phyloP scores from a whole-genome alignment of 805 yeast species.

The Nakazawaea ernobii region DNA sequence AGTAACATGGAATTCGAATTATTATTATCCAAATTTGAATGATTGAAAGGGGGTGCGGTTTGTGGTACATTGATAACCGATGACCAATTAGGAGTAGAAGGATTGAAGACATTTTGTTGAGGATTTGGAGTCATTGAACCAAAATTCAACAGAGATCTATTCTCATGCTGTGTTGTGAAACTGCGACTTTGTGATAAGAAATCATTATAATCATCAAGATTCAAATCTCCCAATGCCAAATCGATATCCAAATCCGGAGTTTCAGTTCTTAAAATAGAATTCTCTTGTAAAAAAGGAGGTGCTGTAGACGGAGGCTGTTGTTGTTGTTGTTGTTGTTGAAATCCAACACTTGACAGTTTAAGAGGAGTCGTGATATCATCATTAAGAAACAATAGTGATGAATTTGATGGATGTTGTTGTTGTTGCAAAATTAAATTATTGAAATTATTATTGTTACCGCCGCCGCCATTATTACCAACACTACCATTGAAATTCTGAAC shows the following conservation, averaged over 20 bases:
- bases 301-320: conserved; percentile 5
- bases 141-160: conserved; percentile 5
- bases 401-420: not conserved
- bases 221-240: conserved; percentile 9
- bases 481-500: not conserved
- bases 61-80: conserved; percentile 6
- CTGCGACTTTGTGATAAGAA: not conserved
- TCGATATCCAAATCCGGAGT: conserved; percentile 12
- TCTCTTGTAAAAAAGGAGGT: not conserved
- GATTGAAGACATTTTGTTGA: not conserved
- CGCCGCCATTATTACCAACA: not conserved
- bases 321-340: not conserved
- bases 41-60: conserved; percentile 9
- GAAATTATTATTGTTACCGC: too few species aligned
- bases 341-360: not conserved
- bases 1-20: conserved; percentile 1
- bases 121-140: conserved; percentile 10
- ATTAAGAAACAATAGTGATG: not conserved
- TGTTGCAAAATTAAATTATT: not conserved
- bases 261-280: conserved; percentile 8
- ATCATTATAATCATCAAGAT: conserved; percentile 10
- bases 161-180: not conserved
- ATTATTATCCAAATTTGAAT: not conserved
- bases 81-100: conserved; percentile 11
- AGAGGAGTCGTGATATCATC: conserved; percentile 6